Conservation (phyloP, 169 alveolate genomes). For the Plasmodium billcollinsi region DNA sequence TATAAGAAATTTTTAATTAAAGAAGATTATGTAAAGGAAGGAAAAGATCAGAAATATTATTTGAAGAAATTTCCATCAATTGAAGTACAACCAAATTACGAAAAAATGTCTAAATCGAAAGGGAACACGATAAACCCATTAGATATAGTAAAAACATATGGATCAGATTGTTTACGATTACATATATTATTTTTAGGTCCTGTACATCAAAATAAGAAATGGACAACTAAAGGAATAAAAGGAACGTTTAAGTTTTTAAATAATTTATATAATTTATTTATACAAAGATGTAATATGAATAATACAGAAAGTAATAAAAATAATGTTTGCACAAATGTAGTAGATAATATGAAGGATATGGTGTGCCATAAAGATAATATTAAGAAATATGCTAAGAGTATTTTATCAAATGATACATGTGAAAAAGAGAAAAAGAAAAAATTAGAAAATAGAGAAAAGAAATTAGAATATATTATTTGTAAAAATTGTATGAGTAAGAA, state of each 20-base stretch:
- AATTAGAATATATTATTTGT: slow-evolving; percentile 27
- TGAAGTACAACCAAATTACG: slow-evolving; percentile 79
- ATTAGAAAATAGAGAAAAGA: not conserved
- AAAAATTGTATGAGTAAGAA: slow-evolving; percentile 11
- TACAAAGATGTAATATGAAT: slow-evolving; percentile 30
- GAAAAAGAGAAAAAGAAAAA: not conserved
- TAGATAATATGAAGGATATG: not conserved
- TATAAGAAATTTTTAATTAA: slow-evolving; percentile 77
- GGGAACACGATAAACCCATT: slow-evolving; percentile 89
- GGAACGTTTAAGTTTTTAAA: slow-evolving; percentile 80
- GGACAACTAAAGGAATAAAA: slow-evolving; percentile 82
- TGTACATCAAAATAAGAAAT: slow-evolving; percentile 84
- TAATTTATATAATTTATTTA: slow-evolving; percentile 53
- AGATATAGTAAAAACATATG: slow-evolving; percentile 81
- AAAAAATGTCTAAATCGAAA: slow-evolving; percentile 92
- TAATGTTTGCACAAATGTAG: not conserved
- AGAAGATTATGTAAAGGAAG: slow-evolving; percentile 61
- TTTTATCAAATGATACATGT: not conserved
- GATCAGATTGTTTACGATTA: slow-evolving; percentile 91
- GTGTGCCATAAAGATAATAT: not conserved
- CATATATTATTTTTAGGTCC: slow-evolving; percentile 92
- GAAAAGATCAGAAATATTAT: slow-evolving; percentile 51
- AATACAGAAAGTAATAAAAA: not conserved
- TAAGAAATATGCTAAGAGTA: not conserved
- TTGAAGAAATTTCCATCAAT: slow-evolving; percentile 31